Evolutionary conservation across 2,329 filamentous ascomycete species (phyloP).

Genomic region (Apiospora sp.): DNA sequence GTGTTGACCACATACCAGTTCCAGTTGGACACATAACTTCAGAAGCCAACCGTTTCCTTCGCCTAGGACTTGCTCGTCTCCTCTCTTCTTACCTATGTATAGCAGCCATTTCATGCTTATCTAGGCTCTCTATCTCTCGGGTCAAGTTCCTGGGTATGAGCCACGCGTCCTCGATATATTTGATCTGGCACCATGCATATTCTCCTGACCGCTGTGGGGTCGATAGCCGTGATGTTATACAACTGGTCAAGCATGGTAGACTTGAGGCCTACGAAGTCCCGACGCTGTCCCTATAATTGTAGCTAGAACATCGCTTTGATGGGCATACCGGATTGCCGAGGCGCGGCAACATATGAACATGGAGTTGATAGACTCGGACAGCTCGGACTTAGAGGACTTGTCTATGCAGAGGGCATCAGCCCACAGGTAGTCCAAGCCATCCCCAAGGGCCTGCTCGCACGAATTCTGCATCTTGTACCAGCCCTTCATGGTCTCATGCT

Average conservation of each 20-base stretch:
- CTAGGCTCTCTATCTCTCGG: not conserved
- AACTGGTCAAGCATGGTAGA: not conserved
- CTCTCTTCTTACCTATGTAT: not conserved
- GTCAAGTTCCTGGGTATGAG: not conserved
- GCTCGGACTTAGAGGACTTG: slow-evolving; percentile 13
- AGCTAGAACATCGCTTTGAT: slow-evolving; percentile 8
- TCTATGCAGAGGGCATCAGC: slow-evolving; percentile 21
- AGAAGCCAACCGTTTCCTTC: not conserved
- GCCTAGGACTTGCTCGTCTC: not conserved
- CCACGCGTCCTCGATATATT: not conserved
- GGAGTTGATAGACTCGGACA: slow-evolving; percentile 22
- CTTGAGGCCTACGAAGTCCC: slow-evolving; percentile 7
- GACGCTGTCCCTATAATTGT: not conserved
- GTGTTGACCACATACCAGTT: not conserved
- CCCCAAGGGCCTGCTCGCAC: slow-evolving; percentile 4
- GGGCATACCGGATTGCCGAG: not conserved
- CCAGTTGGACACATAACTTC: not conserved
- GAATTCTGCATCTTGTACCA: not conserved
- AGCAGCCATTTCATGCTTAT: not conserved
- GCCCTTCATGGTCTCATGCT: not conserved
- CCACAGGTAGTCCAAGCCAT: slow-evolving; percentile 15
- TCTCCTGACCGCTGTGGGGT: not conserved
- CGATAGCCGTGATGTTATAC: slow-evolving; percentile 1
- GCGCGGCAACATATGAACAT: slow-evolving; percentile 18
- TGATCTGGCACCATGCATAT: not conserved